Conservation (phyloP, 2,329 filamentous ascomycete species). For the Monilinia fructigena region DNA sequence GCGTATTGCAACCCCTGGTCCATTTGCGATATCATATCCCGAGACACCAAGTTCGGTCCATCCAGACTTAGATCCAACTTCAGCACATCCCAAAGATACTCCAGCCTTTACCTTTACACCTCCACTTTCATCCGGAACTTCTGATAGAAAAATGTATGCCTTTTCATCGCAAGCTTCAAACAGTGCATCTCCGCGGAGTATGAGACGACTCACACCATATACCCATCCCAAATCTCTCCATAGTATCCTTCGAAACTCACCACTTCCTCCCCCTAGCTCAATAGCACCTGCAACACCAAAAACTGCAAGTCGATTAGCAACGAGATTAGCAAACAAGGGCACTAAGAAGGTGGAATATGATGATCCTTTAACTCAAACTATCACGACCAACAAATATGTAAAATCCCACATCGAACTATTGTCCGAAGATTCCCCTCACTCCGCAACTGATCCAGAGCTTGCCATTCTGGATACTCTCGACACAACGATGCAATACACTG, state of each 20-base stretch:
- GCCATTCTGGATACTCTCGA: slow-evolving; percentile 49
- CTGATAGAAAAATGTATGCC: slow-evolving; percentile 33
- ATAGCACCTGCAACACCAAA: slow-evolving; percentile 51
- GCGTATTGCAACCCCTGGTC: slow-evolving; percentile 39
- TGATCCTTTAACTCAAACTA: slow-evolving; percentile 61
- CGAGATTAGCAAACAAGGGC: slow-evolving; percentile 52
- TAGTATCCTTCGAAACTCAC: slow-evolving; percentile 66
- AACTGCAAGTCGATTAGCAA: slow-evolving; percentile 55
- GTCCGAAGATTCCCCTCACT: slow-evolving; percentile 48
- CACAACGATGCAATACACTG: slow-evolving; percentile 51
- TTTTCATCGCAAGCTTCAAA: slow-evolving; percentile 32
- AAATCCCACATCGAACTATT: slow-evolving; percentile 64
- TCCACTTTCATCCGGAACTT: slow-evolving; percentile 38
- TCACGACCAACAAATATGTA: slow-evolving; percentile 60
- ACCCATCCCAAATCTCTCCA: slow-evolving; percentile 57
- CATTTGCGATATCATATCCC: slow-evolving; percentile 38
- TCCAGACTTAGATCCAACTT: slow-evolving; percentile 29
- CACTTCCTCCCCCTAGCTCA: slow-evolving; percentile 54
- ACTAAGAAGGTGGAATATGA: slow-evolving; percentile 57
- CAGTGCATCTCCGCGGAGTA: slow-evolving; percentile 42
- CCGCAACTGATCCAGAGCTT: slow-evolving; percentile 32
- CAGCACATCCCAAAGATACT: slow-evolving; percentile 25
- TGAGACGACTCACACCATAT: slow-evolving; percentile 50
- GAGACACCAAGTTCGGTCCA: slow-evolving; percentile 39
- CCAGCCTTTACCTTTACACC: slow-evolving; percentile 39